These are phyloP conservation scores for Gloeopeniophorella convolvens DNA, from an alignment of 768 basidiomycete genomes.

Conservation along the genomic window DNA sequence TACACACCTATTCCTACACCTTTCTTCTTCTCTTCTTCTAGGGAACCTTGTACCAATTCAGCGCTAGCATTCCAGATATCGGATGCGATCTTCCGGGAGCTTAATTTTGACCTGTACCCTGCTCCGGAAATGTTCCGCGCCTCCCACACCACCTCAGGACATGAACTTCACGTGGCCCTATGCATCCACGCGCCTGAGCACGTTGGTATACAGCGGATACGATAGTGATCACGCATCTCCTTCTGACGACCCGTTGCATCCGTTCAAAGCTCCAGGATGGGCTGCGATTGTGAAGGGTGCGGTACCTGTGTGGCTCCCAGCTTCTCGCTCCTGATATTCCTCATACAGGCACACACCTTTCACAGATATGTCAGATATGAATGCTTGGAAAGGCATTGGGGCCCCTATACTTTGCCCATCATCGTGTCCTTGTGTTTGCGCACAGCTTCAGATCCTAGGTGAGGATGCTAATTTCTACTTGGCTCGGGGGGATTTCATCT, in stretches of 20 bases:
- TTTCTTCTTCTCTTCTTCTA: too few species aligned
- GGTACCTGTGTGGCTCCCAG: not conserved
- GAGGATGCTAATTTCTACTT: not conserved
- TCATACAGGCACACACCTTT: not conserved
- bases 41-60: too few species aligned
- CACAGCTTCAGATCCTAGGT: too few species aligned
- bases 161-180: not conserved
- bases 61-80: too few species aligned
- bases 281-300: constrained; percentile 2
- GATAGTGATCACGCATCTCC: too few species aligned
- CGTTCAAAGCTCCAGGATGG: constrained; percentile 1
- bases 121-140: not conserved
- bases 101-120: too few species aligned
- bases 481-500: too few species aligned
- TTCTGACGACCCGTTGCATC: not conserved
- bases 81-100: too few species aligned
- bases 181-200: not conserved
- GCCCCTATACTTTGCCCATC: not conserved
- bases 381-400: not conserved
- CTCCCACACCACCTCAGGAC: too few species aligned
- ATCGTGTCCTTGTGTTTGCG: too few species aligned
- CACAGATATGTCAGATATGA: not conserved
- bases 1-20: too few species aligned
- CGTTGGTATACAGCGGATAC: not conserved
- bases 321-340: not conserved